Evolutionary conservation across 805 yeast species (phyloP).

Genomic region (Kodamaea kakaduensis): DNA sequence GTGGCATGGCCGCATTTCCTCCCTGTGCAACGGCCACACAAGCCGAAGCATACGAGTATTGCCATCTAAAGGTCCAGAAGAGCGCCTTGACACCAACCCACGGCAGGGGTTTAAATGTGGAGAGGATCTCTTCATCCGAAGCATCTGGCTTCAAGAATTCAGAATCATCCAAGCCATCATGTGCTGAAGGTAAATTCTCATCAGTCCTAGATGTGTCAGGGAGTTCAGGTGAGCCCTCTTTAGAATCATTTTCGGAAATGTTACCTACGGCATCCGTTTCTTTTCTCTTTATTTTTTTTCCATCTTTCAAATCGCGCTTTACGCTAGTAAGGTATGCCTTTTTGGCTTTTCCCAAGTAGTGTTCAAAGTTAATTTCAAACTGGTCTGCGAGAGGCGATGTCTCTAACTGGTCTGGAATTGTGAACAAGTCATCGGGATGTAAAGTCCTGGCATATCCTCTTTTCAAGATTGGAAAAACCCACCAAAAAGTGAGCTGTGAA

Average conservation of each 20-base stretch:
- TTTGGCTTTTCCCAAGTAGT: slow-evolving; percentile 9
- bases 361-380: slow-evolving; percentile 20
- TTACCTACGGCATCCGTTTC: too few relatives aligned
- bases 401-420: slow-evolving; percentile 22
- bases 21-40: slow-evolving; percentile 22
- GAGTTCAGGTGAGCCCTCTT: slow-evolving; percentile 21
- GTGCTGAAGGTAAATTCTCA: too few relatives aligned
- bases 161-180: too few relatives aligned
- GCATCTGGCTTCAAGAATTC: neutral
- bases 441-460: slow-evolving; percentile 72
- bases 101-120: neutral
- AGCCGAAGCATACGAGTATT: slow-evolving; percentile 19
- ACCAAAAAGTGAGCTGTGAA: slow-evolving; percentile 45
- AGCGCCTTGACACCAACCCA: slow-evolving; percentile 15
- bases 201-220: too few relatives aligned
- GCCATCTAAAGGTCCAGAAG: slow-evolving; percentile 26
- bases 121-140: slow-evolving; percentile 17
- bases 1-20: slow-evolving; percentile 30
- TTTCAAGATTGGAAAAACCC: slow-evolving; percentile 60
- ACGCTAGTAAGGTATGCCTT: slow-evolving; percentile 15
- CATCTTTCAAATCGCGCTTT: slow-evolving; percentile 18
- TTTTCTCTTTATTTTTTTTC: neutral
- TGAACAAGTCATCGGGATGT: slow-evolving; percentile 53
- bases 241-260: slow-evolving; percentile 9
- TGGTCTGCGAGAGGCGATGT: slow-evolving; percentile 27